Evolutionary conservation across 306 rosid species (phyloP).

Genomic region (Morella rubra): DNA sequence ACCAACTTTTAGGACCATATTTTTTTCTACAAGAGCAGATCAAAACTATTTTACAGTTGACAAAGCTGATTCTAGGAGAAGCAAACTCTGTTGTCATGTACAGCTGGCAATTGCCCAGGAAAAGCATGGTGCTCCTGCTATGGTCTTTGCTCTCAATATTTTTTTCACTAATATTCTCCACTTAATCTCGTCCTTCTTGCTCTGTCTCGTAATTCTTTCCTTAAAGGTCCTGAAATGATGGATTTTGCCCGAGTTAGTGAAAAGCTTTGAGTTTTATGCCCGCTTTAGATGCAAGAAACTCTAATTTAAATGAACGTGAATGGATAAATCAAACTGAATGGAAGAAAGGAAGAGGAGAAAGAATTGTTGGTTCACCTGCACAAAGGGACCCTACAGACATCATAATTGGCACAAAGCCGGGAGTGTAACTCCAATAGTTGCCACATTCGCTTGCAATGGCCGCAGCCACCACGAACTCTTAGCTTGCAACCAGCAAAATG

Average conservation of each 20-base stretch:
- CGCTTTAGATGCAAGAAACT: neutral
- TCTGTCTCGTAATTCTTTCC: slow-evolving; percentile 56
- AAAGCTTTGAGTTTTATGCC: neutral
- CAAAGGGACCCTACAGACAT: slow-evolving; percentile 68
- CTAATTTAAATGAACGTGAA: neutral
- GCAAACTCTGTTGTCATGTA: slow-evolving; percentile 16
- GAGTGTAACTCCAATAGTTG: slow-evolving; percentile 89
- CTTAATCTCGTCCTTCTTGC: slow-evolving; percentile 79
- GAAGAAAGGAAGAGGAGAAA: slow-evolving; percentile 1
- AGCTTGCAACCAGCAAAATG: slow-evolving; percentile 88
- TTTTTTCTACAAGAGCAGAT: slow-evolving; percentile 15
- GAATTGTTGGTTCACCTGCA: slow-evolving; percentile 56
- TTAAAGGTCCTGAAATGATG: slow-evolving; percentile 76
- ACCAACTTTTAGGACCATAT: neutral
- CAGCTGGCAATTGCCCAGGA: slow-evolving; percentile 29
- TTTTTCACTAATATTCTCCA: slow-evolving; percentile 76
- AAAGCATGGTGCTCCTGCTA: slow-evolving; percentile 51
- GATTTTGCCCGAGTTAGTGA: neutral
- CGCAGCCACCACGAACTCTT: slow-evolving; percentile 87
- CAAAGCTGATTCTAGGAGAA: slow-evolving; percentile 14
- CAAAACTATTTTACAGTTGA: slow-evolving; percentile 26
- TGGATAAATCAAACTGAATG: neutral
- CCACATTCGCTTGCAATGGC: slow-evolving; percentile 94
- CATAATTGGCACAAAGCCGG: slow-evolving; percentile 66
- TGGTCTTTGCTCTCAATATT: slow-evolving; percentile 60